Conservation (phyloP, 306 rosid genomes). For the Begonia loranthoides region DNA sequence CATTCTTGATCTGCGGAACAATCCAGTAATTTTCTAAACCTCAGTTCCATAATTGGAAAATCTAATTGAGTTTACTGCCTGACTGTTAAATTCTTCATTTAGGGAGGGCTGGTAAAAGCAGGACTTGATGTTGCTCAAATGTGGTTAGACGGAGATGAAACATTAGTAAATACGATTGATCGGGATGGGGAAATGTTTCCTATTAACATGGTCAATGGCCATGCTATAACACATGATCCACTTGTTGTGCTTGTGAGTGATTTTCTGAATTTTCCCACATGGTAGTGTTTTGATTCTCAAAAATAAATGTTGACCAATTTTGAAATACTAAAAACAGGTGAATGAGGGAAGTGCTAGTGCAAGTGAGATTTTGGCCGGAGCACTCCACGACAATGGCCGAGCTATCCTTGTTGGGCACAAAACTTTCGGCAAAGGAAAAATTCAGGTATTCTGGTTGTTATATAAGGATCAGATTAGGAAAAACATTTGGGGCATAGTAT, state of each 20-base stretch:
- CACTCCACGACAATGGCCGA: constrained; percentile 83
- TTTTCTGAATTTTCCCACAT: constrained; percentile 1
- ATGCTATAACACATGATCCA: constrained; percentile 88
- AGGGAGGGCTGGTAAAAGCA: constrained; percentile 90
- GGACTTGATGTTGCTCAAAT: constrained; percentile 96
- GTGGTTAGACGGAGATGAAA: constrained; percentile 94
- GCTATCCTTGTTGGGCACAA: constrained; percentile 81
- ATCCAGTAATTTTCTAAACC: constrained; percentile 47
- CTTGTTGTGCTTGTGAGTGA: constrained; percentile 81
- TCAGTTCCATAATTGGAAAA: constrained; percentile 1
- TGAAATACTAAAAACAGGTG: constrained; percentile 34
- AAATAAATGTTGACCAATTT: neutral
- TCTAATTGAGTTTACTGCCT: constrained; percentile 4
- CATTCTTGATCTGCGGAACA: constrained; percentile 86
- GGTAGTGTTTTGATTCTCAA: neutral
- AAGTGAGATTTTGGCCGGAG: constrained; percentile 94
- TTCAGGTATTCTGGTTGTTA: constrained; percentile 43
- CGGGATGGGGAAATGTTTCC: constrained; percentile 74
- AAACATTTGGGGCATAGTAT: constrained; percentile 2
- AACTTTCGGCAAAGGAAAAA: constrained; percentile 98
- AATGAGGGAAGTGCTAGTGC: constrained; percentile 99
- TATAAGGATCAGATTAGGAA: constrained; percentile 3
- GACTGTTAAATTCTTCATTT: constrained; percentile 9
- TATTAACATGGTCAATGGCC: constrained; percentile 72
- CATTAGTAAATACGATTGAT: constrained; percentile 82